Evolutionary conservation across 176 grass and related monocot species (phyloP).

Genomic region (Rhynchospora tenuis): DNA sequence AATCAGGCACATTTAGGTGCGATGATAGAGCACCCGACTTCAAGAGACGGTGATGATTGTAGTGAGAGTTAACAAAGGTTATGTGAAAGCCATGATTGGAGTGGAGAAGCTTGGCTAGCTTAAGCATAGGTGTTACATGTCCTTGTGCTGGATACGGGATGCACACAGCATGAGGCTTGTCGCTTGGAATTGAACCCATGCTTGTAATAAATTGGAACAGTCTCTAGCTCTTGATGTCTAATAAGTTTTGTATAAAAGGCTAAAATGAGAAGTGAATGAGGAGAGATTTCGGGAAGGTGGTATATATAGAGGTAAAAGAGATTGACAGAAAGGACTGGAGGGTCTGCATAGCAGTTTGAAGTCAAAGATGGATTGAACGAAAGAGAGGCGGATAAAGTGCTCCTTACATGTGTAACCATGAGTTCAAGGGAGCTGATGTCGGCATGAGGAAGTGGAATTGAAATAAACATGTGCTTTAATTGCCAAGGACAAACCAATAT

Average conservation of each 20-base stretch:
- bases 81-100: constrained; percentile 41
- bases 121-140: constrained; percentile 65
- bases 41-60: constrained; percentile 57
- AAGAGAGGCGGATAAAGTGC: background rate
- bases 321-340: background rate
- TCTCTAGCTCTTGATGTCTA: background rate
- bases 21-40: constrained; percentile 27
- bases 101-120: constrained; percentile 66
- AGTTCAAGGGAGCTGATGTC: background rate
- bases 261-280: background rate
- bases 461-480: background rate
- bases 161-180: constrained; percentile 39
- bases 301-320: background rate
- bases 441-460: background rate
- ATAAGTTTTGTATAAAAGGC: background rate
- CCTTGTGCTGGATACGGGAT: constrained; percentile 63
- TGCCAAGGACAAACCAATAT: no score
- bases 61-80: constrained; percentile 66
- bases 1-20: constrained; percentile 33
- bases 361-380: background rate
- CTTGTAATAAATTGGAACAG: background rate
- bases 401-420: background rate
- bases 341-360: background rate
- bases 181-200: constrained; percentile 3
- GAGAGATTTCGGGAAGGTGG: background rate